Percentiles rank a stretch among this genome's conserved stretches.
phyloP scores from a whole-genome alignment of 148 eudicot genomes.

The Rhododendron ferrugineum region DNA sequence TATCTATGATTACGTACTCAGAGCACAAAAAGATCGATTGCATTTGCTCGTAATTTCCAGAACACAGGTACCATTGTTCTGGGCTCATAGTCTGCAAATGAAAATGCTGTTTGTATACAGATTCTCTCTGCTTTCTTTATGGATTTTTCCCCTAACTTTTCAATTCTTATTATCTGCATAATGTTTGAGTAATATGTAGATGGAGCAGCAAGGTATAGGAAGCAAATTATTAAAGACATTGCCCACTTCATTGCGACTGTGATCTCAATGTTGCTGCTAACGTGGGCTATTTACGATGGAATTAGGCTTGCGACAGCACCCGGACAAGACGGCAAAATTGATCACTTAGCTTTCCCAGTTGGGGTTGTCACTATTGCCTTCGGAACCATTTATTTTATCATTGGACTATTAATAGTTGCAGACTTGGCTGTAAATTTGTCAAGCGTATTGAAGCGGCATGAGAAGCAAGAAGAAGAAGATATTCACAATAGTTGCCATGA shows the following conservation, averaged over 20 bases:
- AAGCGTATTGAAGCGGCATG: slow-evolving; percentile 9
- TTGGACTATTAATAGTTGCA: slow-evolving; percentile 28
- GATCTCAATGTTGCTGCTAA: slow-evolving; percentile 26
- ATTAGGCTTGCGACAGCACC: slow-evolving; percentile 31
- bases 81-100: background rate
- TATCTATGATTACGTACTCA: background rate
- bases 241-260: slow-evolving; percentile 13
- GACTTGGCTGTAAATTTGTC: slow-evolving; percentile 22
- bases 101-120: background rate
- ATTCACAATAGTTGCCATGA: background rate
- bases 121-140: background rate
- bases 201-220: slow-evolving; percentile 23
- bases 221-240: slow-evolving; percentile 12
- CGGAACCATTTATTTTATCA: slow-evolving; percentile 31
- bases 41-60: background rate
- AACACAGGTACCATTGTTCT: background rate
- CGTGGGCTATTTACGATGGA: slow-evolving; percentile 31
- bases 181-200: background rate
- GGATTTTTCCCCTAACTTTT: background rate
- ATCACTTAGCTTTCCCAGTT: slow-evolving; percentile 20
- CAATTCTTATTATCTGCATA: background rate
- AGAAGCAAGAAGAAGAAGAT: background rate
- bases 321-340: slow-evolving; percentile 22
- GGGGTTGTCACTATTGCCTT: slow-evolving; percentile 38
- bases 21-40: background rate